Conservation (phyloP, 1,139 yeast species). For the Debaryomyces sp. region DNA sequence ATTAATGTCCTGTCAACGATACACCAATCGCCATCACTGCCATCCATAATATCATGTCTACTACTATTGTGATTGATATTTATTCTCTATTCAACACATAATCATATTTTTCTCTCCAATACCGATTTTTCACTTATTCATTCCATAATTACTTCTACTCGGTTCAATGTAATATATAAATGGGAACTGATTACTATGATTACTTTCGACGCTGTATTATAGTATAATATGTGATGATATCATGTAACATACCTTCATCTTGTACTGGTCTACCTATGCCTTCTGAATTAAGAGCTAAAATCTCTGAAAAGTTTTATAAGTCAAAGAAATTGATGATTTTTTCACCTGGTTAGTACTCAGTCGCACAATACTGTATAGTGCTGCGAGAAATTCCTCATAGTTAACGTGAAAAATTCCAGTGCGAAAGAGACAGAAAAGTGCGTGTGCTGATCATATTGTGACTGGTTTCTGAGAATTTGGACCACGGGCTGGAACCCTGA, state of each 20-base stretch:
- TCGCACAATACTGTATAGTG: constrained; percentile 3
- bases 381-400: neutral
- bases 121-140: neutral
- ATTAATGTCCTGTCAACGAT: neutral
- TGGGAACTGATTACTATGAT: neutral
- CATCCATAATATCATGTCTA: neutral
- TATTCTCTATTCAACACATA: neutral
- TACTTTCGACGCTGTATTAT: neutral
- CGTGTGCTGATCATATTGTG: neutral
- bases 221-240: neutral
- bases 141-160: neutral
- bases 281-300: constrained; percentile 14
- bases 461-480: neutral
- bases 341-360: constrained; percentile 7
- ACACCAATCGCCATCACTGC: neutral
- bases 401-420: constrained; percentile 3
- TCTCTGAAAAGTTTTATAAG: constrained; percentile 12
- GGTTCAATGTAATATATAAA: neutral
- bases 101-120: neutral
- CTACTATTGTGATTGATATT: neutral
- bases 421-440: neutral
- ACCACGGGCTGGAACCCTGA: neutral
- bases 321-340: constrained; percentile 9
- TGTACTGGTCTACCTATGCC: constrained; percentile 37
- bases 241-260: constrained; percentile 39